A percentile compares a stretch with the other conserved stretches of the same genome.
Conservation (phyloP, 306 rosid species). For the Lupinus albus region DNA sequence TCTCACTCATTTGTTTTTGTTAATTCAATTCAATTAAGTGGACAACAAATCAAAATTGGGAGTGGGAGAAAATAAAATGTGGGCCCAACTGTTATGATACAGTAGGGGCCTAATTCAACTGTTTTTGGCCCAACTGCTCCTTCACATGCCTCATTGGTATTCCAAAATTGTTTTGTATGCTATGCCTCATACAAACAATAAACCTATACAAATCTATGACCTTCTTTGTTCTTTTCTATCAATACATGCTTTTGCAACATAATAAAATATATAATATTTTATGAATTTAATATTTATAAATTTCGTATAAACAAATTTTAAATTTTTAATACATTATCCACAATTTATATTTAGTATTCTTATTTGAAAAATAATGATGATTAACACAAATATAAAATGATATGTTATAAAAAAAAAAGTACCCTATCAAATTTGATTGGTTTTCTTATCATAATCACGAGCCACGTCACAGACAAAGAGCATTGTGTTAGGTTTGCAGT, state of each 20-base stretch:
- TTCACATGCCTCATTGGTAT: constrained; percentile 28
- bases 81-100: constrained; percentile 30
- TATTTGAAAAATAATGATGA: too few relatives aligned
- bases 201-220: not conserved
- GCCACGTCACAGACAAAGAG: not conserved
- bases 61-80: not conserved
- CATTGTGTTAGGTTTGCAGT: not conserved
- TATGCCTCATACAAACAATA: not conserved
- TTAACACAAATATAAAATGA: too few relatives aligned
- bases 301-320: too few relatives aligned
- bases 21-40: not conserved
- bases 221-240: constrained; percentile 1
- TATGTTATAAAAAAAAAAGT: not conserved
- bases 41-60: constrained; percentile 12
- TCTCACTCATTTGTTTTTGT: too few relatives aligned
- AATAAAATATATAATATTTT: too few relatives aligned
- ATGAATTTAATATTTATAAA: too few relatives aligned
- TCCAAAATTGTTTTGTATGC: not conserved
- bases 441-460: not conserved
- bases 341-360: too few relatives aligned
- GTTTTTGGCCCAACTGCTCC: constrained; percentile 35
- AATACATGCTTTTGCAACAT: constrained; percentile 12
- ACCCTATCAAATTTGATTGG: not conserved
- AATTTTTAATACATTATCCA: too few relatives aligned
- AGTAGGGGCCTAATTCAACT: constrained; percentile 36